Conservation (phyloP, 441 rosid species). For the Gossypium davidsonii region DNA sequence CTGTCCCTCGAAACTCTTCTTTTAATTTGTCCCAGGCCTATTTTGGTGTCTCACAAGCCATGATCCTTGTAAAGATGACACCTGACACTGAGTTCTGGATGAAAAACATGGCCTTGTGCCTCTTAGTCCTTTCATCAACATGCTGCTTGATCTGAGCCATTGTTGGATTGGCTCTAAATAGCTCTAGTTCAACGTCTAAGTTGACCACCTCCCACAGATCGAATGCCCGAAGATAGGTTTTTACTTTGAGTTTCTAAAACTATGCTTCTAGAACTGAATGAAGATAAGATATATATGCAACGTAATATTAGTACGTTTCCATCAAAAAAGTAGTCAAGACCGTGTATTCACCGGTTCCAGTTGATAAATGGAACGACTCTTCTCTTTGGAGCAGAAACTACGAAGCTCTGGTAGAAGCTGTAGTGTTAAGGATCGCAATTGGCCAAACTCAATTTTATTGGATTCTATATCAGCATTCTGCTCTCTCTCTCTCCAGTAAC, state of each 20-base stretch:
- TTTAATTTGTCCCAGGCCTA: too few relatives aligned
- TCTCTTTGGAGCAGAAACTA: conserved; percentile 5
- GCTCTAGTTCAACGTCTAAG: too few relatives aligned
- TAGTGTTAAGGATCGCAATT: conserved; percentile 10
- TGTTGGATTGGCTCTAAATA: too few relatives aligned
- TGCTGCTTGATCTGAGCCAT: too few relatives aligned
- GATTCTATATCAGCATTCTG: not conserved
- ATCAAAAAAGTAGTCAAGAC: not conserved
- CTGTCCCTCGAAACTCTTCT: too few relatives aligned
- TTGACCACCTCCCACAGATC: too few relatives aligned
- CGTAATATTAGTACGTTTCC: not conserved
- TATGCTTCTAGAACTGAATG: not conserved
- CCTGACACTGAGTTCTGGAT: too few relatives aligned
- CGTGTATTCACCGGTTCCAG: not conserved
- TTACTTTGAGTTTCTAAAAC: not conserved
- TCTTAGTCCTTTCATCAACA: too few relatives aligned
- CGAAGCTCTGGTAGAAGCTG: conserved; percentile 3
- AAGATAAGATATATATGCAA: not conserved
- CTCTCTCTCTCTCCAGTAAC: not conserved
- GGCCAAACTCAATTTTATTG: not conserved
- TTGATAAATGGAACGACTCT: not conserved
- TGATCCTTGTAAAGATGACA: too few relatives aligned
- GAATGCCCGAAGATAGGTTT: too few relatives aligned
- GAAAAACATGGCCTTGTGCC: too few relatives aligned
- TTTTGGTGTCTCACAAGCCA: too few relatives aligned